phyloP scores from a whole-genome alignment of 305 asterid species.

The Fraxinus floribunda region DNA sequence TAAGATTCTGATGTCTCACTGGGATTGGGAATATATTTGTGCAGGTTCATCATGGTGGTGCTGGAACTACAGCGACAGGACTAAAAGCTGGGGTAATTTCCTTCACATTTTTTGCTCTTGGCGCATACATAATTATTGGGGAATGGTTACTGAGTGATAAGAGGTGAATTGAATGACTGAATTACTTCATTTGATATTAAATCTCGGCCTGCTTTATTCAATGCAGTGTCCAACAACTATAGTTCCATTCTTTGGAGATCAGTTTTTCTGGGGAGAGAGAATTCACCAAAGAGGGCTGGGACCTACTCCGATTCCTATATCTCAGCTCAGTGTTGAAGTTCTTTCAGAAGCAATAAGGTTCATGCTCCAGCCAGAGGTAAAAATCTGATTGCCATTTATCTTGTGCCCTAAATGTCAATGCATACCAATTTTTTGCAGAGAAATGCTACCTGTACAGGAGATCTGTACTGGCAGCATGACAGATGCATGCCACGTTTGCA shows the following conservation, averaged over 20 bases:
- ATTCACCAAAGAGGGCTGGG: conserved; percentile 74
- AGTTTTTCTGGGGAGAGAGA: conserved; percentile 95
- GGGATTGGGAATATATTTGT: conserved; percentile 16
- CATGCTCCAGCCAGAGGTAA: conserved; percentile 95
- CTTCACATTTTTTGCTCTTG: background rate
- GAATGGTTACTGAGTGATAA: background rate
- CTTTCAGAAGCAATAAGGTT: conserved; percentile 82
- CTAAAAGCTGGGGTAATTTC: conserved; percentile 83
- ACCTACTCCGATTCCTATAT: conserved; percentile 83
- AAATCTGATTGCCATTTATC: background rate
- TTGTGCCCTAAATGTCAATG: background rate
- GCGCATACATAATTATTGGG: background rate
- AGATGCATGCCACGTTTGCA: background rate
- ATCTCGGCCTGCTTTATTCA: background rate
- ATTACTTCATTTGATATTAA: background rate
- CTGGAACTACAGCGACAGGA: conserved; percentile 98
- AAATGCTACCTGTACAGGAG: background rate
- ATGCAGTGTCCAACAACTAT: conserved; percentile 98
- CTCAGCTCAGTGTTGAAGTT: conserved; percentile 67
- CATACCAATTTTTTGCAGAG: background rate
- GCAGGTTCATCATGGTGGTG: conserved; percentile 98
- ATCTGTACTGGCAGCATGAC: background rate
- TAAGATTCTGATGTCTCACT: conserved; percentile 12
- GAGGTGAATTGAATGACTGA: background rate
- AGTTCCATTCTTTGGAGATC: conserved; percentile 97